Conservation (phyloP, 306 rosid species). For the Alnus rubra region DNA sequence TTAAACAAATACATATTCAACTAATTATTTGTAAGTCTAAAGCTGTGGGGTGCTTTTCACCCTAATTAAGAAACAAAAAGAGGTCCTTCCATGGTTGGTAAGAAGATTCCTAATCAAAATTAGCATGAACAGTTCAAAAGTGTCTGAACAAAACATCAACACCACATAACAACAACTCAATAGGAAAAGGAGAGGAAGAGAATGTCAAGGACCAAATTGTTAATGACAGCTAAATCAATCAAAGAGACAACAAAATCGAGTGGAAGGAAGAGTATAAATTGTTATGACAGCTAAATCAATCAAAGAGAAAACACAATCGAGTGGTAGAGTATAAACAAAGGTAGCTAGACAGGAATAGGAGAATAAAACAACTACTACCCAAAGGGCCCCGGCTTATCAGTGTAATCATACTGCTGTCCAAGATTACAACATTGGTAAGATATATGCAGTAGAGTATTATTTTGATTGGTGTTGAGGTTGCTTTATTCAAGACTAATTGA, state of each 20-base stretch:
- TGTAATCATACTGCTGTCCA: constrained; percentile 27
- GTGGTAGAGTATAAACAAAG: constrained; percentile 1
- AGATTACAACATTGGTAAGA: constrained; percentile 21
- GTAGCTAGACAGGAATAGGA: not conserved
- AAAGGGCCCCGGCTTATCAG: not conserved
- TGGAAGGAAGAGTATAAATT: not conserved
- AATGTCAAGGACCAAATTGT: not conserved
- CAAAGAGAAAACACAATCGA: not conserved
- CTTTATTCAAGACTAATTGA: not conserved
- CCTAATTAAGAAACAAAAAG: not conserved
- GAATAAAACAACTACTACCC: constrained; percentile 8
- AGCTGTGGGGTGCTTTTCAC: not conserved
- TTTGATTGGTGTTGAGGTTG: not conserved
- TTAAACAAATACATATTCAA: not conserved
- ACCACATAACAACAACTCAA: not conserved
- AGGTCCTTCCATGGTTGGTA: not conserved
- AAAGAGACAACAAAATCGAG: not conserved
- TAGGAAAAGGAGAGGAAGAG: not conserved
- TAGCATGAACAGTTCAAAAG: constrained; percentile 11
- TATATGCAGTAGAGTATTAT: not conserved
- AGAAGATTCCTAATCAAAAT: not conserved
- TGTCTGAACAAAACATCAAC: not conserved
- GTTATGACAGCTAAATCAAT: not conserved
- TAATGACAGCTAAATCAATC: not conserved
- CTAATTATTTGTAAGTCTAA: not conserved